Evolutionary conservation across 805 yeast species (phyloP).

Genomic region (Suhomyces tanzawaensis): DNA sequence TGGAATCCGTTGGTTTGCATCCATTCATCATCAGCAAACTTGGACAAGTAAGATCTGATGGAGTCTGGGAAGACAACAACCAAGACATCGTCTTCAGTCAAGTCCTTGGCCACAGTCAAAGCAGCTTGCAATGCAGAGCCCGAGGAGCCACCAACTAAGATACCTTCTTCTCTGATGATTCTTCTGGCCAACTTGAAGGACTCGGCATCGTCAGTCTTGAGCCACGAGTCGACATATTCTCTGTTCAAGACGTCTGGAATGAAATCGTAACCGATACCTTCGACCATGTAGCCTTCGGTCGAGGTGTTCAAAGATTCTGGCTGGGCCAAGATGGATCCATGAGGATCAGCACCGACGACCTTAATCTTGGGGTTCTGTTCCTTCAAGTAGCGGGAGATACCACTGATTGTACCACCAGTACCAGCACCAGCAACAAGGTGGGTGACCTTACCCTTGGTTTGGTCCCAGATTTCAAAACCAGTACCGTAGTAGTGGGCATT

Average conservation of each 20-base stretch:
- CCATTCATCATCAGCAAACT: conserved; percentile 91
- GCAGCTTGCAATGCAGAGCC: conserved; percentile 84
- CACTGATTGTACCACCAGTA: conserved; percentile 96
- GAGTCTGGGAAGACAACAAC: conserved; percentile 87
- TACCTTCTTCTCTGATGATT: conserved; percentile 80
- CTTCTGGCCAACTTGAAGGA: conserved; percentile 79
- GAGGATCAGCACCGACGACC: conserved; percentile 81
- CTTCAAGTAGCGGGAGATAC: conserved; percentile 77
- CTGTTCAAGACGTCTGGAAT: conserved; percentile 78
- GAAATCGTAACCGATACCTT: conserved; percentile 90
- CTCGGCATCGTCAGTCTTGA: conserved; percentile 81
- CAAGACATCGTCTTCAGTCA: conserved; percentile 69
- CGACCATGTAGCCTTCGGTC: conserved; percentile 67
- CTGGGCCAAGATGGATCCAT: conserved; percentile 78
- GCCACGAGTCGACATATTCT: conserved; percentile 68
- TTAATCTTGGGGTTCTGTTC: conserved; percentile 60
- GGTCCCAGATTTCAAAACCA: conserved; percentile 82
- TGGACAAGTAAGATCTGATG: conserved; percentile 80
- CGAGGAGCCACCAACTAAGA: conserved; percentile 85
- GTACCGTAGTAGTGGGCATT: conserved; percentile 82
- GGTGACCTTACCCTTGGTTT: conserved; percentile 65
- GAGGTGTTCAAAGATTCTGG: conserved; percentile 70
- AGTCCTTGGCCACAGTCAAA: conserved; percentile 61
- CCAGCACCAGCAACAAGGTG: conserved; percentile 91
- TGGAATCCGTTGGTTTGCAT: conserved; percentile 71